Conservation (phyloP, 371 early-diverging fungal genomes). For the Rhizopus stolonifer region DNA sequence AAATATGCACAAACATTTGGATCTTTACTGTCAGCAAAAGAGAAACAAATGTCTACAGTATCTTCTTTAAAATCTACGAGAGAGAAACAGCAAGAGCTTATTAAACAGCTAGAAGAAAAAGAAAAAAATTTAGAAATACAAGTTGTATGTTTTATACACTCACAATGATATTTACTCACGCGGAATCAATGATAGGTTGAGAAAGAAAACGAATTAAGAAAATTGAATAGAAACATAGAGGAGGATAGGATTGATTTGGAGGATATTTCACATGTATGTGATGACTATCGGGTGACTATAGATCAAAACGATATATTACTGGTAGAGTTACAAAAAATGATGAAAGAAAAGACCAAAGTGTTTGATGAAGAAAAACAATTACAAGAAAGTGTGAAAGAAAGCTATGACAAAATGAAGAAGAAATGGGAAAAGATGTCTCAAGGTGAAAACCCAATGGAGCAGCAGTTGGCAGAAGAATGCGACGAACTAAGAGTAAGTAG, state of each 20-base stretch:
- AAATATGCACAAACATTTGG: slow-evolving; percentile 74
- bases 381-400: slow-evolving; percentile 54
- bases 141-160: slow-evolving; percentile 38
- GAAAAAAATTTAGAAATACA: slow-evolving; percentile 68
- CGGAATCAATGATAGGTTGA: slow-evolving; percentile 6
- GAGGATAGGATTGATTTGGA: slow-evolving; percentile 25
- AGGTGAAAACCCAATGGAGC: slow-evolving; percentile 54
- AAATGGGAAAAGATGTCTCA: slow-evolving; percentile 54
- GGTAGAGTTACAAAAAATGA: slow-evolving; percentile 32
- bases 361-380: slow-evolving; percentile 60
- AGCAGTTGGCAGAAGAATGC: slow-evolving; percentile 47
- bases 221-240: slow-evolving; percentile 15
- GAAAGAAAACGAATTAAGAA: slow-evolving; percentile 21
- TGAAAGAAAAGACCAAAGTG: slow-evolving; percentile 56
- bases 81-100: slow-evolving; percentile 81
- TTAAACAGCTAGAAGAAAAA: slow-evolving; percentile 74
- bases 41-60: slow-evolving; percentile 61
- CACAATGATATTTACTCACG: no score
- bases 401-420: slow-evolving; percentile 53
- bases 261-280: slow-evolving; percentile 21
- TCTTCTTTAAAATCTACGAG: slow-evolving; percentile 72
- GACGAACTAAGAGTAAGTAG: slow-evolving; percentile 42
- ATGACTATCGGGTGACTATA: slow-evolving; percentile 20
- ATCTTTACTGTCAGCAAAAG: slow-evolving; percentile 67
- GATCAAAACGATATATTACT: slow-evolving; percentile 15